Conservation (phyloP, 2,329 filamentous ascomycete genomes). For the Orbilia brochopaga region DNA sequence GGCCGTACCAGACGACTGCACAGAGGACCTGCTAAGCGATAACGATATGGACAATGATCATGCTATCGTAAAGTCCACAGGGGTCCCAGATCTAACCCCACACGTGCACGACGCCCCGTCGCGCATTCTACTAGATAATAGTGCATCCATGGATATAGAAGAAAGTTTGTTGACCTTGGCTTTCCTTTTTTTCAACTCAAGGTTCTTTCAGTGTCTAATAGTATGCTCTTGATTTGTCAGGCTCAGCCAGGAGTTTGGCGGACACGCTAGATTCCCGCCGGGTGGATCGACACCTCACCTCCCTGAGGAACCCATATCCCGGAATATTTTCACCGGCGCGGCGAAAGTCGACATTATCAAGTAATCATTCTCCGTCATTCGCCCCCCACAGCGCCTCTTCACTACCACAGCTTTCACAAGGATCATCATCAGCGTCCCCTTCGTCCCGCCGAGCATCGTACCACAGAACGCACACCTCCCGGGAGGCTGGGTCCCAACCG, state of each 20-base stretch:
- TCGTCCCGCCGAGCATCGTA: not conserved
- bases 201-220: not conserved
- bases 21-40: conserved; percentile 6
- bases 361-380: conserved; percentile 4
- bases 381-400: conserved; percentile 11
- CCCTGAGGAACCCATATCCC: not conserved
- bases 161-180: conserved; percentile 62
- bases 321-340: conserved; percentile 30
- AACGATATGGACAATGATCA: conserved; percentile 9
- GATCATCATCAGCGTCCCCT: conserved; percentile 2
- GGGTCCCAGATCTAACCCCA: conserved; percentile 45
- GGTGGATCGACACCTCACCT: not conserved
- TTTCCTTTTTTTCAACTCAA: conserved; percentile 21
- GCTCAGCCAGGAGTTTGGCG: conserved; percentile 30
- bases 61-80: not conserved
- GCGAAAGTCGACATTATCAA: conserved; percentile 21
- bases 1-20: conserved; percentile 43
- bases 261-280: conserved; percentile 16
- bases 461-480: not conserved
- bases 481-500: not conserved
- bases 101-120: conserved; percentile 24
- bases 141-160: conserved; percentile 65
- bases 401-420: conserved; percentile 5
- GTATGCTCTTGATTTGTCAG: conserved; percentile 2
- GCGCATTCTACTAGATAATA: conserved; percentile 8